phyloP scores from a whole-genome alignment of 345 rosid genomes.

The Eutrema heterophyllum region DNA sequence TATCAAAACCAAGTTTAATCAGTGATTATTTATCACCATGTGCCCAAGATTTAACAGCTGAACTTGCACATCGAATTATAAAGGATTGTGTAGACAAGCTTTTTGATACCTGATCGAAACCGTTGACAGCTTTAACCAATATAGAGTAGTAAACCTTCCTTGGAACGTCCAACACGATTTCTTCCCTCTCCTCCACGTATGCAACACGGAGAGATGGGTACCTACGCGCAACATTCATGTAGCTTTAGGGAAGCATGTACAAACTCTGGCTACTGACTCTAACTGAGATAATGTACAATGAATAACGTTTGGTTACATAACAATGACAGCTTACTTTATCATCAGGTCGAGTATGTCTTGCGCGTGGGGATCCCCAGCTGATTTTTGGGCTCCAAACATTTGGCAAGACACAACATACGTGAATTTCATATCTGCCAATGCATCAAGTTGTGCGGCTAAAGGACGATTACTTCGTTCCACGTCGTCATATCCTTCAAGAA shows the following conservation, averaged over 20 bases:
- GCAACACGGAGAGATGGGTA: slow-evolving; percentile 90
- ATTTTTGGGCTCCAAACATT: slow-evolving; percentile 73
- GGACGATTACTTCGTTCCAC: slow-evolving; percentile 61
- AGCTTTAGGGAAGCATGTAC: slow-evolving; percentile 22
- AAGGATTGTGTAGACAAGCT: not conserved
- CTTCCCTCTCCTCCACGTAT: slow-evolving; percentile 94
- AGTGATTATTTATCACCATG: too few species aligned
- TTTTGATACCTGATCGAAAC: slow-evolving; percentile 64
- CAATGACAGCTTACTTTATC: slow-evolving; percentile 51
- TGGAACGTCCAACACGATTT: slow-evolving; percentile 36
- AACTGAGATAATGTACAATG: slow-evolving; percentile 2
- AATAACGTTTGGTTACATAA: slow-evolving; percentile 4
- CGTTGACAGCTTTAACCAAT: slow-evolving; percentile 77
- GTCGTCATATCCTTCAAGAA: slow-evolving; percentile 70
- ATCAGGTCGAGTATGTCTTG: slow-evolving; percentile 74
- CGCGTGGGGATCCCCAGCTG: slow-evolving; percentile 86
- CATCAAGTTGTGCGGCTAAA: slow-evolving; percentile 66
- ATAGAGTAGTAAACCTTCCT: slow-evolving; percentile 71
- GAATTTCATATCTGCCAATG: slow-evolving; percentile 84
- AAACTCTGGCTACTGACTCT: not conserved
- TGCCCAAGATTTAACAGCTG: not conserved
- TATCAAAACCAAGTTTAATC: not conserved
- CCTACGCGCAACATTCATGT: slow-evolving; percentile 42
- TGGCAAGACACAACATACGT: slow-evolving; percentile 80
- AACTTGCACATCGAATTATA: not conserved